Evolutionary conservation across 139 green algal species (phyloP).

Genomic region (Chlorella sp.): DNA sequence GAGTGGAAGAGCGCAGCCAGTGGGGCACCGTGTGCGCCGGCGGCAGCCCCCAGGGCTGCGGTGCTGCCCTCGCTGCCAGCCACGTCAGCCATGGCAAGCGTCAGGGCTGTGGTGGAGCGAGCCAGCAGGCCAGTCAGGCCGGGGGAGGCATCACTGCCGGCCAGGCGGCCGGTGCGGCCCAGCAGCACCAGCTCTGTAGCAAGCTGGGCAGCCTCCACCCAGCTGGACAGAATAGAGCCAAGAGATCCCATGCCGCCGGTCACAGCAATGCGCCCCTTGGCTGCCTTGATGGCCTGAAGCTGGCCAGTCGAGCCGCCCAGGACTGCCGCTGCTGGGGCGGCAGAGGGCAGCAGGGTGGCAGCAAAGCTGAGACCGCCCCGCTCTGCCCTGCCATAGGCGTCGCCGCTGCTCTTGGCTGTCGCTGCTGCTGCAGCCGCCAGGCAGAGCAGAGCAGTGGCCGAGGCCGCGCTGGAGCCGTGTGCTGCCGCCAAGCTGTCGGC

Average conservation of each 20-base stretch:
- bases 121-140: slow-evolving; percentile 10
- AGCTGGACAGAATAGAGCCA: slow-evolving; percentile 68
- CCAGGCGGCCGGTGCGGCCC: slow-evolving; percentile 18
- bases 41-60: background rate
- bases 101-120: background rate
- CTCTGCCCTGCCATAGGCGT: slow-evolving; percentile 6
- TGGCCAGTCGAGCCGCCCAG: background rate
- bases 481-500: background rate
- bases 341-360: slow-evolving; percentile 11
- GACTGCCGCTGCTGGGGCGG: background rate
- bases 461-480: too few species aligned
- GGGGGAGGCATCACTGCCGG: too few species aligned
- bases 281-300: background rate
- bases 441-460: background rate
- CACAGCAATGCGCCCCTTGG: slow-evolving; percentile 47
- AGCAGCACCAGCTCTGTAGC: slow-evolving; percentile 14
- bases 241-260: slow-evolving; percentile 78
- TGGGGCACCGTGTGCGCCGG: background rate
- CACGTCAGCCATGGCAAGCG: slow-evolving; percentile 12
- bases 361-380: background rate
- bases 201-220: slow-evolving; percentile 45
- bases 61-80: background rate
- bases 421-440: background rate
- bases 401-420: too few species aligned
- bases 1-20: slow-evolving; percentile 65